Evolutionary conservation across 1,139 yeast genomes (phyloP), one percentile per base, ranked within the genome.

Genomic region (Hansenula lynferdii): DNA sequence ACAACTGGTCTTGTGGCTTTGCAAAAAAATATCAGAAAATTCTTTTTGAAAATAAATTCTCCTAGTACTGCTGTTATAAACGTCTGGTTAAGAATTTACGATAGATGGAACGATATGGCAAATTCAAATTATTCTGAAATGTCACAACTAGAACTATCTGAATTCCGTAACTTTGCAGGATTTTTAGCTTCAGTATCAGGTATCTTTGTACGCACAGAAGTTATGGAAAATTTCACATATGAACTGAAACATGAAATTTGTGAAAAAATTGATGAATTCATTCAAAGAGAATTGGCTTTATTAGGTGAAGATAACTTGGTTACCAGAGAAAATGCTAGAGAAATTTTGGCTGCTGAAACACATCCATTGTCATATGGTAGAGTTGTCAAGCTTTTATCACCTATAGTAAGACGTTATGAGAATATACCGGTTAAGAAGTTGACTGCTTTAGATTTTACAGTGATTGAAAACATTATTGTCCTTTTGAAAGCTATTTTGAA

Each of bases 1-100:
- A 78, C 83, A 37, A 80, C 90, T 1, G 92, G 95, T 15, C 74
- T 81, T 23, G 85, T 84, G 14, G 89, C 94, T 0, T 69, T 83
- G 25, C 92, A 85, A 54, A 84, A 85, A 54, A 72, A 80, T 42
- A 64, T 85, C 41, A 65, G 77, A 49, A 70, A 72, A 45, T 72
- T 65, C 44, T 67, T 84, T 32, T 60, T 82, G 37, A 69, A 77
- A 23, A 50, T 77, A n/a, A 72, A 75, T 7, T 63, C 61, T 28
- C 85, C 90, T 1, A 77, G 86, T 0, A 65, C 67, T 28, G 75
- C 86, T 1, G 60, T 85, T 28, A 65, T 75, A 30, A 76, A 74
- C 40, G 76, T 81, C 2, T 82, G 92, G 85, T 54, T 69, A 6
- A 60, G 76, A 29, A 72, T 83, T 42, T 80, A 74, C 53, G 69